Base-by-base conservation (phyloP, 345 rosid genomes). In the Leavenworthia alabamica region DNA sequence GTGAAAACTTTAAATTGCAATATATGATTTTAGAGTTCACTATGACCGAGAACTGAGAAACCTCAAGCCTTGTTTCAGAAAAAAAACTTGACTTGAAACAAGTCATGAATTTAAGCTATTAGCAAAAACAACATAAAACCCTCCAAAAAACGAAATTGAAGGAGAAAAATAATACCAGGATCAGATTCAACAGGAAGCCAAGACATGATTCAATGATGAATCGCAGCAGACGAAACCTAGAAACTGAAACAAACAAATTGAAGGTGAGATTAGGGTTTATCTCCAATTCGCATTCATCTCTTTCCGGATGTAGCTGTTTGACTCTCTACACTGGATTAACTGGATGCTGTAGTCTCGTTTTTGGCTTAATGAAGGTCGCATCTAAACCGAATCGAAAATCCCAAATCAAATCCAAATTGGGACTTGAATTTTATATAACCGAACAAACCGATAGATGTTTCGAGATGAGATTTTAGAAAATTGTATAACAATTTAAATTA, bases 111-210 rank as follows among this genome's bases (percentile, higher is more conserved):
- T 37, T n/a, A n/a, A n/a, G n/a, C n/a, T 13, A 13, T 4, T n/a
- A 16, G 42, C 16, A 13, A n/a, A 39, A 39, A 39, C n/a, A 33
- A 23, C 60, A 33, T 19, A 11, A 9, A 9, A 4, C 8, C 4
- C 3, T 12, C 28, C 19, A 32, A 17, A 43, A 29, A 14, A 8
- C 68, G 27, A 48, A 47, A 62, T 3, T 15, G 6, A 8, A 29
- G 41, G 4, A 20, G 16, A 62, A 7, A 47, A 8, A 20, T 8
- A 8, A 46, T 49, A 71, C 75, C 75, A 58, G 75, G 75, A 71
- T 71, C 75, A 27, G 71, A 64, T 64, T 71, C 75, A 32, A 64
- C 70, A 42, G 75, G 66, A 14, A 64, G 52, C 75, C 75, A 71
- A 42, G 75, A 57, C 75, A 71, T 71, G 55, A 32, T 57, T 70